Evolutionary conservation across 2,329 filamentous ascomycete species (phyloP).

Genomic region (Dichotomopilus funicola): DNA sequence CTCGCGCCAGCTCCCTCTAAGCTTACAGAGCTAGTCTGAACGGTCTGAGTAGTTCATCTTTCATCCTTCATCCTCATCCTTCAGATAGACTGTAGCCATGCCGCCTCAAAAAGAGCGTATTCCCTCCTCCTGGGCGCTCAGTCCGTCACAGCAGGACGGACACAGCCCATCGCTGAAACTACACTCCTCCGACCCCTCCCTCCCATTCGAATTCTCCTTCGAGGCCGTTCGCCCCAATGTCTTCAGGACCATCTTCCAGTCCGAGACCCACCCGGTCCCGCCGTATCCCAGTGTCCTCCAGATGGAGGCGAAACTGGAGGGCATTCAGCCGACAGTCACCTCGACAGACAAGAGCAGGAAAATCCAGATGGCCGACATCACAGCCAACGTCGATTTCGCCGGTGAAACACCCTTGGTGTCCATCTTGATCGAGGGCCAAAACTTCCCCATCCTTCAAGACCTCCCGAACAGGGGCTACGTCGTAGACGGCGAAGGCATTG

Average conservation of each 20-base stretch:
- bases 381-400: neutral
- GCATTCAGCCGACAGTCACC: neutral
- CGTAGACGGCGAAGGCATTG: neutral
- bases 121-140: neutral
- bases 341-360: constrained; percentile 1
- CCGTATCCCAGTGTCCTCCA: constrained; percentile 1
- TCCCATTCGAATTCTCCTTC: neutral
- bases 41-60: neutral
- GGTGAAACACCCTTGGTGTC: neutral
- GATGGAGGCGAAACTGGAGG: constrained; percentile 2
- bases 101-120: constrained; percentile 4
- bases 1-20: neutral
- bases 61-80: neutral
- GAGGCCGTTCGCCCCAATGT: constrained; percentile 6
- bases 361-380: constrained; percentile 2
- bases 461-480: constrained; percentile 3
- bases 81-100: neutral
- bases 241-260: constrained; percentile 3
- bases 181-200: neutral
- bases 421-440: constrained; percentile 4
- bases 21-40: neutral
- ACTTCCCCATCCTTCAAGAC: constrained; percentile 3
- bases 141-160: neutral
- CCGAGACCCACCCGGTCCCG: constrained; percentile 1
- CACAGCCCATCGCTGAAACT: neutral